Percentiles rank a stretch among this genome's conserved stretches.
Evolutionary conservation across 139 green algal species (phyloP).

Genomic region (Zygnema circumcarinatum): DNA sequence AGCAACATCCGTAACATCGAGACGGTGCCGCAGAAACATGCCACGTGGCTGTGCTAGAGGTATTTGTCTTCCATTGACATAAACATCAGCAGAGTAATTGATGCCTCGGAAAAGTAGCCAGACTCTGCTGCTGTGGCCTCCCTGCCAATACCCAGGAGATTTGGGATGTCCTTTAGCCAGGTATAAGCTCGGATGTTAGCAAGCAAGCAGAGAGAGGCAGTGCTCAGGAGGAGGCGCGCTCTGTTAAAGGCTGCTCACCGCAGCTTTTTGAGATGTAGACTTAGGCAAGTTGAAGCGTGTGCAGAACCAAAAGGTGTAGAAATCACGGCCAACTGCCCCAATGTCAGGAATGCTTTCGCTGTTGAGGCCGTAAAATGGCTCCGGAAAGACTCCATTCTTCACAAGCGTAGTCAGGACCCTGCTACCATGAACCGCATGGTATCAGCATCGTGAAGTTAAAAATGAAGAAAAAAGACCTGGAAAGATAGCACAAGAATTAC

Average conservation of each 20-base stretch:
- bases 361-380: slow-evolving; percentile 56
- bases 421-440: not conserved
- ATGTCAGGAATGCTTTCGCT: slow-evolving; percentile 53
- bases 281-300: slow-evolving; percentile 33
- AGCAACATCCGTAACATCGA: slow-evolving; percentile 55
- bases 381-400: slow-evolving; percentile 55
- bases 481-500: not conserved
- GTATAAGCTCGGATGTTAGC: no score
- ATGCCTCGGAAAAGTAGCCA: slow-evolving; percentile 57
- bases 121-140: no score
- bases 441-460: not conserved
- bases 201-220: no score
- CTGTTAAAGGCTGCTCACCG: no score
- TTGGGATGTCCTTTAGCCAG: no score
- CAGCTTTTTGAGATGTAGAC: not conserved
- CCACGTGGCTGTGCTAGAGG: slow-evolving; percentile 28
- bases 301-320: slow-evolving; percentile 64
- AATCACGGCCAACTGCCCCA: slow-evolving; percentile 23
- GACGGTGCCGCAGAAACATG: slow-evolving; percentile 59
- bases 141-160: no score
- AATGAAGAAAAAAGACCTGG: not conserved
- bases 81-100: slow-evolving; percentile 59
- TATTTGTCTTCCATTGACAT: slow-evolving; percentile 40
- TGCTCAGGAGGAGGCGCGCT: no score
- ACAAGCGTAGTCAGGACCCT: slow-evolving; percentile 58